Percentiles rank a stretch among this genome's conserved stretches.
Evolutionary conservation across 371 early-diverging fungal species (phyloP).

Genomic region (Mucor lusitanicus): DNA sequence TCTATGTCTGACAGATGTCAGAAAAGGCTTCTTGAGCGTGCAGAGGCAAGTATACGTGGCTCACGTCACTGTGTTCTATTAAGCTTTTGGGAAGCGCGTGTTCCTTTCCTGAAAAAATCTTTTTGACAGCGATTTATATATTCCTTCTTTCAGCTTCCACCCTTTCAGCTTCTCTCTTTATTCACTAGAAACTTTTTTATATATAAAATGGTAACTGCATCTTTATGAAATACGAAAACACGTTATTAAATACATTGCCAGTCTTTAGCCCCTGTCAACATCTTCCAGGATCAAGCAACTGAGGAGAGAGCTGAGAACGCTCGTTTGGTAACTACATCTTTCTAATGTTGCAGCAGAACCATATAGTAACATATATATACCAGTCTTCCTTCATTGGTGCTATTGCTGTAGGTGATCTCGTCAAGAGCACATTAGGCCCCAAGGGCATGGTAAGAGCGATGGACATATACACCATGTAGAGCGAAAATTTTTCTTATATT

Average conservation of each 20-base stretch:
- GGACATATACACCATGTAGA: neutral
- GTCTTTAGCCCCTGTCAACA: constrained; percentile 78
- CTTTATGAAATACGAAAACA: neutral
- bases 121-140: constrained; percentile 14
- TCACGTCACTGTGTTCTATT: neutral
- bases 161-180: neutral
- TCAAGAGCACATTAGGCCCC: constrained; percentile 91
- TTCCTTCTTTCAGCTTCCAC: neutral
- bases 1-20: neutral
- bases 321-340: constrained; percentile 74
- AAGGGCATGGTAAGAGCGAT: constrained; percentile 74
- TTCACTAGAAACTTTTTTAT: neutral
- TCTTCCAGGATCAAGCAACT: constrained; percentile 91
- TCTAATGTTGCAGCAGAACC: neutral
- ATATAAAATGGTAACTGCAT: neutral
- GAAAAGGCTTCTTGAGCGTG: neutral
- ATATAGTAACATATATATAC: neutral
- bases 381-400: constrained; percentile 91
- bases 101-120: neutral
- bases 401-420: constrained; percentile 97
- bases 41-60: neutral
- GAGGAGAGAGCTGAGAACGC: constrained; percentile 98
- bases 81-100: neutral
- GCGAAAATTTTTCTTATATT: constrained; percentile 1
- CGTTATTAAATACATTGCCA: constrained; percentile 13